A percentile compares a stretch with the other conserved stretches of the same genome.
Evolutionary conservation across 768 basidiomycete genomes (phyloP).

Genomic region (Dacryopinax spathularia): DNA sequence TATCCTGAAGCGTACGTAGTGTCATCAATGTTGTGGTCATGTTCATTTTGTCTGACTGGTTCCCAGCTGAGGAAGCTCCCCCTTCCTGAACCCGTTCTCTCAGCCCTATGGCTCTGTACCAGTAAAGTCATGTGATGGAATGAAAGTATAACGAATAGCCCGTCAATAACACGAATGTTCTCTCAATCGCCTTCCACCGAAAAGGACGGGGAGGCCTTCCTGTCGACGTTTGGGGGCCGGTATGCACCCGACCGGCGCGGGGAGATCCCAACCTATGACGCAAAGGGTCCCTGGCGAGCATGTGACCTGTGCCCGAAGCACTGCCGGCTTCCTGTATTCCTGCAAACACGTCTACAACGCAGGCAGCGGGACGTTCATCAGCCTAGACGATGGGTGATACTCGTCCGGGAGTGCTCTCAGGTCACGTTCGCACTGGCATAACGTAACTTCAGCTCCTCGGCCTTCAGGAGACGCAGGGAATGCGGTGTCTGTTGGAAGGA

Average conservation of each 20-base stretch:
- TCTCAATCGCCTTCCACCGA: background rate
- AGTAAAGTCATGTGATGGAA: background rate
- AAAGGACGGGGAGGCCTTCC: background rate
- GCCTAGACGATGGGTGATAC: no score
- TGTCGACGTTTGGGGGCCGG: background rate
- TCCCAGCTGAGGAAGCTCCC: background rate
- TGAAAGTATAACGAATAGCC: background rate
- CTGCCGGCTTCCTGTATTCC: no score
- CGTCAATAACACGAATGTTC: background rate
- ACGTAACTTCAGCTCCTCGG: no score
- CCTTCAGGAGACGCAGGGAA: no score
- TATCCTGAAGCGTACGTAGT: constrained; percentile 39
- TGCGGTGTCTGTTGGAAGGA: no score
- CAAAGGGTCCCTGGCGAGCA: background rate
- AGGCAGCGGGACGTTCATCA: no score
- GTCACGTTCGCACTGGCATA: no score
- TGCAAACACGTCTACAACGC: no score
- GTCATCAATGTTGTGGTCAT: background rate
- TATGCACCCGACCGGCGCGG: background rate
- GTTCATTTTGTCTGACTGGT: background rate
- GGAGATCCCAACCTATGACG: background rate
- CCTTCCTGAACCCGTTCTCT: background rate
- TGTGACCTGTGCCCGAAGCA: no score
- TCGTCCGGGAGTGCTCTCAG: no score
- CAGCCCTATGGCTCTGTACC: background rate